Conservation (phyloP, 345 rosid genomes). For the Hirschfeldia incana region DNA sequence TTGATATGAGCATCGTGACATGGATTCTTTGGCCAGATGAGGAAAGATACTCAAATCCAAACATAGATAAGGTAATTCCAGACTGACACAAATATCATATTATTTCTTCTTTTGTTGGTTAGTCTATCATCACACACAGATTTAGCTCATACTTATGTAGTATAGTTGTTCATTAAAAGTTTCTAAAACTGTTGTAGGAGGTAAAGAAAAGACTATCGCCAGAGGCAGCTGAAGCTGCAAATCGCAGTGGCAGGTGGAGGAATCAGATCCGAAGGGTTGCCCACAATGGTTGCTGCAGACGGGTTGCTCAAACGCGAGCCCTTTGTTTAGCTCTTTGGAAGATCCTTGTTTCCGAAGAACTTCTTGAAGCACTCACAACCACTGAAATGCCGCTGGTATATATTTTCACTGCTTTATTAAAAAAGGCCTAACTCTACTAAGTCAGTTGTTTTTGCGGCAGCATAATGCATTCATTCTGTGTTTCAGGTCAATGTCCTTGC, state of each 20-base stretch:
- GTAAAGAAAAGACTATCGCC: constrained; percentile 78
- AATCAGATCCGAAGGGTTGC: constrained; percentile 94
- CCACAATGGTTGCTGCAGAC: constrained; percentile 93
- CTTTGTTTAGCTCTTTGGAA: constrained; percentile 82
- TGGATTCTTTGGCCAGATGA: constrained; percentile 99
- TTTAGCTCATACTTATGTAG: constrained; percentile 13
- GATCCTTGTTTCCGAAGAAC: constrained; percentile 72
- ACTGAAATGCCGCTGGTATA: constrained; percentile 89
- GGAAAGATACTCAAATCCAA: constrained; percentile 82
- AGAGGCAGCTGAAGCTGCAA: constrained; percentile 88
- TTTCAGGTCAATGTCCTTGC: constrained; percentile 86
- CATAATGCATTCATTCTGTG: constrained; percentile 20
- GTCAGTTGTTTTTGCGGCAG: background rate
- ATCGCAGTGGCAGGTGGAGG: constrained; percentile 85
- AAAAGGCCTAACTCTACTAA: background rate
- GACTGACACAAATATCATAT: too few species aligned
- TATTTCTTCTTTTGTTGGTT: constrained; percentile 5
- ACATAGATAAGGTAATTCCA: constrained; percentile 76
- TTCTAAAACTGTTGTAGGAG: constrained; percentile 57
- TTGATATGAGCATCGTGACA: constrained; percentile 71
- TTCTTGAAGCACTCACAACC: constrained; percentile 56
- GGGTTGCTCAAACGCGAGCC: constrained; percentile 88
- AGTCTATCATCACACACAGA: constrained; percentile 8
- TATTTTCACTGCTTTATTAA: constrained; percentile 11
- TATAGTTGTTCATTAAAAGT: constrained; percentile 8